Conservation (phyloP, 129 eudicot genomes). For the Glebionis coronaria region DNA sequence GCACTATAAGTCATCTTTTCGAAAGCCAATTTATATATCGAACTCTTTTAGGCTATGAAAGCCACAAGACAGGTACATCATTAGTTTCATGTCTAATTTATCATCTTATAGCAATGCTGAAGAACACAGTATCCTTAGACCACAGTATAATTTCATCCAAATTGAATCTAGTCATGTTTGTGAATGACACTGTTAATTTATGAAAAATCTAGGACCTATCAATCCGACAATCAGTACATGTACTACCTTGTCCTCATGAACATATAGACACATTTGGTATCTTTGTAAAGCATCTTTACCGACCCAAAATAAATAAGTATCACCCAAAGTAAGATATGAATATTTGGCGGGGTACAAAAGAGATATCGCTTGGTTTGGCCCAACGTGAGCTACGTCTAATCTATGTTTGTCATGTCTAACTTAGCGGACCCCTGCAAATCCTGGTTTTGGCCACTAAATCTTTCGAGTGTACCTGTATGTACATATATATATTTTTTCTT, state of each 20-base stretch:
- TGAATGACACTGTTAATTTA: slow-evolving; percentile 1
- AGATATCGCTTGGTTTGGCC: slow-evolving; percentile 3
- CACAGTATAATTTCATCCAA: neutral
- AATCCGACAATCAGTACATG: slow-evolving; percentile 17
- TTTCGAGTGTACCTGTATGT: neutral
- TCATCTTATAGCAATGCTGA: no score
- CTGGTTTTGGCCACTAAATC: slow-evolving; percentile 2
- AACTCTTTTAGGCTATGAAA: slow-evolving; percentile 14
- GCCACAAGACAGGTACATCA: neutral
- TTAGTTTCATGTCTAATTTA: neutral
- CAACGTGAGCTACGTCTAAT: neutral
- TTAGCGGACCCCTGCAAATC: neutral
- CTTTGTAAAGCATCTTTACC: neutral
- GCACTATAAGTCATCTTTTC: neutral
- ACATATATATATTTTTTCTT: neutral
- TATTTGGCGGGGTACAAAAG: neutral
- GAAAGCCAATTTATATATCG: slow-evolving; percentile 7
- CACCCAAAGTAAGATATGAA: neutral
- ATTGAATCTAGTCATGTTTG: neutral
- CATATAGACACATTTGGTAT: slow-evolving; percentile 2
- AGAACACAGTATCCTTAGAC: neutral
- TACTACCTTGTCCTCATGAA: slow-evolving; percentile 11
- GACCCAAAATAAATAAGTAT: slow-evolving; percentile 4
- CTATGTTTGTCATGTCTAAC: neutral
- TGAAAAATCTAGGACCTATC: slow-evolving; percentile 15